These are phyloP conservation scores for Cucurbita pepo DNA, from an alignment of 306 rosid genomes.

Conservation along the genomic window DNA sequence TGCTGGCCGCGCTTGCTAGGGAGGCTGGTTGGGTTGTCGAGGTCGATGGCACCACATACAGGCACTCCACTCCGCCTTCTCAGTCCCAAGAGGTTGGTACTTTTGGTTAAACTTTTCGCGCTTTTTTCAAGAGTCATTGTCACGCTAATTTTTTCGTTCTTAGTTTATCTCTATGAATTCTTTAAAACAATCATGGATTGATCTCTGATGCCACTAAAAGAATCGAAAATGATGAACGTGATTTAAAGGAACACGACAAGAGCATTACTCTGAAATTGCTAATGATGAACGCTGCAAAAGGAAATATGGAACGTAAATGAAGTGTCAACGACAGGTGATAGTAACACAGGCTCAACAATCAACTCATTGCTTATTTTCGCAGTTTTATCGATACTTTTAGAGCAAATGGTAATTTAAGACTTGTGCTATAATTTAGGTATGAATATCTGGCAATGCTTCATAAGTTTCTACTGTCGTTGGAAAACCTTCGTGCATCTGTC, in stretches of 20 bases:
- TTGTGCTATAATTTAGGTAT: background rate
- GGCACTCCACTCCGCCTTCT: slow-evolving; percentile 47
- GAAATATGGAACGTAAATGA: background rate
- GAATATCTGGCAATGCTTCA: background rate
- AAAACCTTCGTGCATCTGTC: background rate
- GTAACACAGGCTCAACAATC: background rate
- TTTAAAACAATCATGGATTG: background rate
- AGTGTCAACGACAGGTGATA: background rate
- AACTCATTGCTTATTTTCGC: background rate
- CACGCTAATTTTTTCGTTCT: background rate
- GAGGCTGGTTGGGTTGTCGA: slow-evolving; percentile 97
- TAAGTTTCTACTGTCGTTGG: background rate
- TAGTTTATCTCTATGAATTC: background rate
- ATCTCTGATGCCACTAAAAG: background rate
- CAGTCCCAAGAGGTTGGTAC: slow-evolving; percentile 17
- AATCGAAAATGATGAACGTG: background rate
- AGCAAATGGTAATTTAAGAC: background rate
- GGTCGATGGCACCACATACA: slow-evolving; percentile 71
- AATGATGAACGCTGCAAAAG: background rate
- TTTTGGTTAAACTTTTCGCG: background rate
- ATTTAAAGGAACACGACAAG: background rate
- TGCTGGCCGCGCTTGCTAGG: slow-evolving; percentile 95
- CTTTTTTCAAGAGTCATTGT: background rate
- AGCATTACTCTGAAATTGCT: background rate
- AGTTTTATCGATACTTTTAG: background rate